Evolutionary conservation across 345 rosid species (phyloP).

Genomic region (Erysimum cheiranthoides): DNA sequence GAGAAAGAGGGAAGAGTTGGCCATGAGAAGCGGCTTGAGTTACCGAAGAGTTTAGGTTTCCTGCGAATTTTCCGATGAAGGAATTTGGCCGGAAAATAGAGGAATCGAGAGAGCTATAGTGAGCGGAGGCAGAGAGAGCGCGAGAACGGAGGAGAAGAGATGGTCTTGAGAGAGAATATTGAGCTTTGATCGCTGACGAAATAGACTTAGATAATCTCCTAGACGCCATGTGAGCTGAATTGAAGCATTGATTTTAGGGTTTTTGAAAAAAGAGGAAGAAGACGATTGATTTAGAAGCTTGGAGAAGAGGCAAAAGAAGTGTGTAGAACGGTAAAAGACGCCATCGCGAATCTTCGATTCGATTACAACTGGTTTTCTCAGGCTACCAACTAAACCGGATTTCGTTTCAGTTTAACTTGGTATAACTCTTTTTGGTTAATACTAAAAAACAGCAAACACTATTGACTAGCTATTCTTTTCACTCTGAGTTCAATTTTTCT

Average conservation of each 20-base stretch:
- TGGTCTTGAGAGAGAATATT: not conserved
- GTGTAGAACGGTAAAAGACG: slow-evolving; percentile 6
- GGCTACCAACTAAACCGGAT: not conserved
- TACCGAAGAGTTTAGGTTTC: not conserved
- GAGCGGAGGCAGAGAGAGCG: slow-evolving; percentile 29
- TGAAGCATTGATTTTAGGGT: not conserved
- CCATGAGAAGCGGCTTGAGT: not conserved
- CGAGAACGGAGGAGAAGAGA: slow-evolving; percentile 32
- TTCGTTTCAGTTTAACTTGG: not conserved
- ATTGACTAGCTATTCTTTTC: no score
- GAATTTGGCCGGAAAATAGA: slow-evolving; percentile 31
- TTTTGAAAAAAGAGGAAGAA: not conserved
- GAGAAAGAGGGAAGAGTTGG: slow-evolving; percentile 16
- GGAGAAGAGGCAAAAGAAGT: slow-evolving; percentile 40
- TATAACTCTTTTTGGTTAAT: no score
- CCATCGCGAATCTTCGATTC: slow-evolving; percentile 3
- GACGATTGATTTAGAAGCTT: not conserved
- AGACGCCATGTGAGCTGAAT: slow-evolving; percentile 31
- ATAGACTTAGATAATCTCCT: slow-evolving; percentile 27
- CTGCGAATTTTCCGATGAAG: not conserved
- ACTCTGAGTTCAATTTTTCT: no score
- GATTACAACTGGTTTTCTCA: not conserved
- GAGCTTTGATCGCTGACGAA: slow-evolving; percentile 10
- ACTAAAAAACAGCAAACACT: no score
- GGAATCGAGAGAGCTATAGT: not conserved